Conservation (phyloP, 257 asterid species). For the Solanum paucissectum region DNA sequence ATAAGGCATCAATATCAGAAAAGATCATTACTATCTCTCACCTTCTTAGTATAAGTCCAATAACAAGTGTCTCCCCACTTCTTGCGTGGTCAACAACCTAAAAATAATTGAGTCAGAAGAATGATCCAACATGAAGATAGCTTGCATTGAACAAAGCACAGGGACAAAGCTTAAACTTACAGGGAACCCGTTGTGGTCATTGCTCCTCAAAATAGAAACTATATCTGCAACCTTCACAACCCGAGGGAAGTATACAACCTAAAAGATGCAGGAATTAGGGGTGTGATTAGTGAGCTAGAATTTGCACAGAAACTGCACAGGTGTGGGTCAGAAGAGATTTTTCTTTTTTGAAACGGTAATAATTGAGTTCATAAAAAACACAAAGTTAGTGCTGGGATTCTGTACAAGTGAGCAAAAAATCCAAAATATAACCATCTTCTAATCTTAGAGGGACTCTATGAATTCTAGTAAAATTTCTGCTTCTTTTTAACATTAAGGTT, state of each 20-base stretch:
- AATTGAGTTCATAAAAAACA: neutral
- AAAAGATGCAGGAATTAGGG: slow-evolving; percentile 7
- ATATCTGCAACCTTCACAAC: slow-evolving; percentile 80
- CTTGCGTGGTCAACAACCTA: slow-evolving; percentile 90
- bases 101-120: neutral
- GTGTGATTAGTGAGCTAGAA: slow-evolving; percentile 1
- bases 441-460: neutral
- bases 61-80: slow-evolving; percentile 87
- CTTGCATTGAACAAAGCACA: neutral
- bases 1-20: neutral
- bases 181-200: slow-evolving; percentile 88
- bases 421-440: neutral
- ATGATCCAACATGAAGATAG: slow-evolving; percentile 1
- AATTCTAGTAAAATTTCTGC: neutral
- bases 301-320: neutral
- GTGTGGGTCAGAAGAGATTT: neutral
- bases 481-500: neutral
- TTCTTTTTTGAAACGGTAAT: neutral
- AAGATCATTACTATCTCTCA: slow-evolving; percentile 8
- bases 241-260: slow-evolving; percentile 92
- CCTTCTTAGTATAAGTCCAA: slow-evolving; percentile 94
- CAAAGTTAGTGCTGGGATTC: neutral
- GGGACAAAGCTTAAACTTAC: slow-evolving; percentile 37
- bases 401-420: neutral
- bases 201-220: slow-evolving; percentile 80